A percentile compares a stretch with the other conserved stretches of the same genome.
phyloP scores from a whole-genome alignment of 495 filamentous ascomycete genomes.

The Podospora pseudoanserina region DNA sequence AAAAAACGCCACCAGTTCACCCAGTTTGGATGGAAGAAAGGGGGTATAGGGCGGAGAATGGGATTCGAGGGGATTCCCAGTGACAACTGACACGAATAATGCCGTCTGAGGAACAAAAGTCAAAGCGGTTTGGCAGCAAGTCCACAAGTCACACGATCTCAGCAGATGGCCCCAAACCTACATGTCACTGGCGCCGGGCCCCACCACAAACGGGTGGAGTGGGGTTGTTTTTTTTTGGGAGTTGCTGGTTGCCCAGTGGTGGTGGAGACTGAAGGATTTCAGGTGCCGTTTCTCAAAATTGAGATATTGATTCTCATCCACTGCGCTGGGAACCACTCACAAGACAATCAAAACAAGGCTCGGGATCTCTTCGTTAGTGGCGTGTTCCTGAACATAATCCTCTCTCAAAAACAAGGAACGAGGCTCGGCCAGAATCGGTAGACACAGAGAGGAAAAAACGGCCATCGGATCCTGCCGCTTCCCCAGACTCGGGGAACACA shows the following conservation, averaged over 20 bases:
- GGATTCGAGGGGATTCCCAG: neutral
- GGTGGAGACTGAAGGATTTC: neutral
- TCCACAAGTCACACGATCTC: neutral
- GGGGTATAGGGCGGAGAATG: neutral
- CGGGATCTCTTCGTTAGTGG: neutral
- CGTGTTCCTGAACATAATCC: neutral
- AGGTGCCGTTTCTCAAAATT: too few relatives aligned
- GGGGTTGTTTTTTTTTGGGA: neutral
- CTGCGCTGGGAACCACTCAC: neutral
- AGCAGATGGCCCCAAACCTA: neutral
- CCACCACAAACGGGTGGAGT: neutral
- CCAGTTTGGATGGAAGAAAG: neutral
- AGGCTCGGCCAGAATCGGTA: neutral
- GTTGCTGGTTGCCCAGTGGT: too few relatives aligned
- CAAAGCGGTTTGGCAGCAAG: neutral
- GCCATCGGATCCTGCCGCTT: neutral
- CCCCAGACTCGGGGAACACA: neutral
- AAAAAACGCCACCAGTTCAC: neutral
- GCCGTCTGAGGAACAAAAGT: neutral
- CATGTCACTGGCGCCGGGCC: neutral
- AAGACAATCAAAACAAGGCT: neutral
- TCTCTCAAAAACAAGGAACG: neutral
- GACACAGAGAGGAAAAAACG: neutral
- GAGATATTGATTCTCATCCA: neutral
- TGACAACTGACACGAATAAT: neutral